Evolutionary conservation across 2,329 filamentous ascomycete genomes (phyloP).

Genomic region (Grosmannia serpens): DNA sequence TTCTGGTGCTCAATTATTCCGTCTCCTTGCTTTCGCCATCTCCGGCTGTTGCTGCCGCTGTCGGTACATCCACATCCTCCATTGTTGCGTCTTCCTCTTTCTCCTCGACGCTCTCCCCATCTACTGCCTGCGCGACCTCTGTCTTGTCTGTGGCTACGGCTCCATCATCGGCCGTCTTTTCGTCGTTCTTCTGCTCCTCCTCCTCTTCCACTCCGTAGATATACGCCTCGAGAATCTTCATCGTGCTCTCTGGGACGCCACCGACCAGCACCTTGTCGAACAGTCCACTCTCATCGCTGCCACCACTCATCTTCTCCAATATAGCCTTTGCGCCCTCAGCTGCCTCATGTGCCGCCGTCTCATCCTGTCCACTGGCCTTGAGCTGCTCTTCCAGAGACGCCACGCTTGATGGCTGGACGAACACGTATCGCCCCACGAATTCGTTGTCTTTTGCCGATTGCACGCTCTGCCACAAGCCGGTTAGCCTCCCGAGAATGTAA

Average conservation of each 20-base stretch:
- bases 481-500: neutral
- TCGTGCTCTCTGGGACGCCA: constrained; percentile 37
- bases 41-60: neutral
- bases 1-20: neutral
- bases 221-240: constrained; percentile 35
- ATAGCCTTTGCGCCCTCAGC: constrained; percentile 27
- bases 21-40: neutral
- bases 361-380: constrained; percentile 28
- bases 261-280: constrained; percentile 40
- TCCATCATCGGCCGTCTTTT: neutral
- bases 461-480: constrained; percentile 25
- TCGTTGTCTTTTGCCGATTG: constrained; percentile 46
- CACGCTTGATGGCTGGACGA: constrained; percentile 33
- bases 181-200: neutral
- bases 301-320: constrained; percentile 27
- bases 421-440: constrained; percentile 43
- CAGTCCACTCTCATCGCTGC: constrained; percentile 24
- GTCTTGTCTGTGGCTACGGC: neutral
- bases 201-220: constrained; percentile 25
- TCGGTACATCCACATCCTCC: neutral
- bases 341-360: constrained; percentile 33
- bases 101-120: neutral
- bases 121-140: neutral
- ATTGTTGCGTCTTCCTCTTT: constrained; percentile 4
- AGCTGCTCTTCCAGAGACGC: constrained; percentile 29